phyloP scores from a whole-genome alignment of 2,329 filamentous ascomycete genomes.

The Ophiostoma sp. region DNA sequence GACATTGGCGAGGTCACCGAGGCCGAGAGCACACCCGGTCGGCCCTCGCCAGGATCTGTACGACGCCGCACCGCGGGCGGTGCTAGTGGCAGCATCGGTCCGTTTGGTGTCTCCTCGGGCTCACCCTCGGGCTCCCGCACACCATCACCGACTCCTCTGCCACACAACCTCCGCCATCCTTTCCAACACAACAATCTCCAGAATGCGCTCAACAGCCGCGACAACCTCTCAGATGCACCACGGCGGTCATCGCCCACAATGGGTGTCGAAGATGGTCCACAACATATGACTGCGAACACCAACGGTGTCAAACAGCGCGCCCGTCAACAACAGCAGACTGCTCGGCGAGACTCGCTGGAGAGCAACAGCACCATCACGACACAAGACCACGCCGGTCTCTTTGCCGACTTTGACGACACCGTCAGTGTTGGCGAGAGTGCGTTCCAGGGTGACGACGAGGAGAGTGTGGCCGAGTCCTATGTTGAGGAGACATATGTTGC shows the following conservation, averaged over 20 bases:
- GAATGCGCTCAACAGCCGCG: constrained; percentile 32
- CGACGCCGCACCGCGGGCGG: constrained; percentile 19
- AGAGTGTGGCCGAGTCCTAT: constrained; percentile 62
- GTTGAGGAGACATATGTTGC: constrained; percentile 46
- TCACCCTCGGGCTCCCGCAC: constrained; percentile 38
- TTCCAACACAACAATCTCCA: constrained; percentile 30
- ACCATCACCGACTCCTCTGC: constrained; percentile 31
- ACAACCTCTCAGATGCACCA: constrained; percentile 37
- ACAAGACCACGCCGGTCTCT: constrained; percentile 49
- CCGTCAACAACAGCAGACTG: constrained; percentile 35
- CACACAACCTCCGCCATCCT: constrained; percentile 25
- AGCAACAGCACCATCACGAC: constrained; percentile 63
- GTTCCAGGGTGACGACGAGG: constrained; percentile 68
- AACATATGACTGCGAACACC: neutral
- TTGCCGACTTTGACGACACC: constrained; percentile 63
- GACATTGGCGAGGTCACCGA: constrained; percentile 62
- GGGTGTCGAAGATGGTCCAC: constrained; percentile 38
- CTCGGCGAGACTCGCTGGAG: constrained; percentile 56
- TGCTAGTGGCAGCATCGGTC: neutral
- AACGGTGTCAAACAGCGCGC: constrained; percentile 47
- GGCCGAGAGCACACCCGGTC: constrained; percentile 51
- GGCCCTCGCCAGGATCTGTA: constrained; percentile 34
- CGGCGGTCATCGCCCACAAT: constrained; percentile 49
- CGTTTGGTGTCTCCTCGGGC: neutral
- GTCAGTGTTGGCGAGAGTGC: constrained; percentile 64